These are phyloP conservation scores for Pontederia crassipes DNA, from an alignment of 176 grass and related monocot species.

Conservation along the genomic window DNA sequence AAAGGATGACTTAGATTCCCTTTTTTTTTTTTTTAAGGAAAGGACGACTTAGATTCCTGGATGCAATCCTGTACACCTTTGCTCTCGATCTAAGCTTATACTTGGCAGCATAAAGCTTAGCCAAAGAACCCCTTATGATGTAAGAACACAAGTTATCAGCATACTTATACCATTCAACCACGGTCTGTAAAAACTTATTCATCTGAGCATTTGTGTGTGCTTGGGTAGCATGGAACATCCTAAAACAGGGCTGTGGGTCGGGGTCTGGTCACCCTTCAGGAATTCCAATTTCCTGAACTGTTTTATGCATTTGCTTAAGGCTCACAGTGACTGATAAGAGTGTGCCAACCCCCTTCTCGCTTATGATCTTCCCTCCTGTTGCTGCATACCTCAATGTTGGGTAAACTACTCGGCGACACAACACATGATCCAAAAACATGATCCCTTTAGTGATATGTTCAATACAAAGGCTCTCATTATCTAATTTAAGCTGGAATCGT, in stretches of 20 bases:
- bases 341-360: constrained; percentile 95
- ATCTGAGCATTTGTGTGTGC: constrained; percentile 91
- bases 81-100: constrained; percentile 93
- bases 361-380: constrained; percentile 92
- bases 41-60: constrained; percentile 89
- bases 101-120: constrained; percentile 93
- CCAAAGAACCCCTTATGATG: constrained; percentile 82
- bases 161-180: constrained; percentile 92
- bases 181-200: constrained; percentile 82
- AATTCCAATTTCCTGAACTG: constrained; percentile 86
- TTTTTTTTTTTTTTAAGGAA: constrained; percentile 91
- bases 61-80: constrained; percentile 97
- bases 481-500: constrained; percentile 64
- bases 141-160: constrained; percentile 97
- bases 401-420: constrained; percentile 88
- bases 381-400: constrained; percentile 86
- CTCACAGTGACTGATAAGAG: constrained; percentile 85
- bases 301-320: constrained; percentile 82
- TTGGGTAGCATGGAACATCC: constrained; percentile 98
- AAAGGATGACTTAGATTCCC: constrained; percentile 84
- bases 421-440: constrained; percentile 94
- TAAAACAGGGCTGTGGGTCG: constrained; percentile 91
- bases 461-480: constrained; percentile 83
- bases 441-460: constrained; percentile 98
- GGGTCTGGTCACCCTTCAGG: constrained; percentile 89